These are phyloP conservation scores for Comarum palustre DNA, from an alignment of 306 rosid genomes.

Conservation along the genomic window DNA sequence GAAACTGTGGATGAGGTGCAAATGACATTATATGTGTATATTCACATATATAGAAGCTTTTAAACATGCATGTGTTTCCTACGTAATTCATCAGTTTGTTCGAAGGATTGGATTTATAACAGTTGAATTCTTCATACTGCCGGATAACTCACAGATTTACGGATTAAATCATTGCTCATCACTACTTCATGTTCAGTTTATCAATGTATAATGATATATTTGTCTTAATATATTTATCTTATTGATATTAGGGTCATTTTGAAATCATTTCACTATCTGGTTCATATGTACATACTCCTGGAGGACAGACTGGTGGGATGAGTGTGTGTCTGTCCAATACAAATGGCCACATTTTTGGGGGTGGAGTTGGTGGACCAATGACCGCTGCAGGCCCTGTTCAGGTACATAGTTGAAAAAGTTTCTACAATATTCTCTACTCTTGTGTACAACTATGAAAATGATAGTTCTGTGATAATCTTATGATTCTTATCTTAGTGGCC, in stretches of 20 bases:
- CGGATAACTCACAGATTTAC: background rate
- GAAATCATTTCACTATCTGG: constrained; percentile 89
- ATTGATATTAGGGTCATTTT: constrained; percentile 66
- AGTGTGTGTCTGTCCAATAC: constrained; percentile 77
- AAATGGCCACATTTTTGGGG: constrained; percentile 92
- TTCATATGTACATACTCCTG: constrained; percentile 71
- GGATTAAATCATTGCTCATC: constrained; percentile 10
- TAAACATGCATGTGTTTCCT: background rate
- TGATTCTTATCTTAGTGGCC: background rate
- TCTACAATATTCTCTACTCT: background rate
- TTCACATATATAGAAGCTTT: background rate
- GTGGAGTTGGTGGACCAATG: constrained; percentile 93
- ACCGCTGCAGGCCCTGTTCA: constrained; percentile 95
- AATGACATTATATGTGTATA: background rate
- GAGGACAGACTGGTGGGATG: constrained; percentile 75
- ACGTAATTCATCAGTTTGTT: background rate
- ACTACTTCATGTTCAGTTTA: constrained; percentile 11
- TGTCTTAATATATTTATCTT: constrained; percentile 4
- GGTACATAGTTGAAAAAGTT: constrained; percentile 42
- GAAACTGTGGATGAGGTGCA: background rate
- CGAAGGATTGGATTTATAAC: background rate
- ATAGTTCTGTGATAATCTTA: background rate
- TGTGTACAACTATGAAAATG: constrained; percentile 5
- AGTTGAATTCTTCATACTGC: constrained; percentile 4
- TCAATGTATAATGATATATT: constrained; percentile 24